Percentiles rank a stretch among this genome's conserved stretches.
Conservation (phyloP, 2,329 filamentous ascomycete genomes). For the Microdochium paspali region DNA sequence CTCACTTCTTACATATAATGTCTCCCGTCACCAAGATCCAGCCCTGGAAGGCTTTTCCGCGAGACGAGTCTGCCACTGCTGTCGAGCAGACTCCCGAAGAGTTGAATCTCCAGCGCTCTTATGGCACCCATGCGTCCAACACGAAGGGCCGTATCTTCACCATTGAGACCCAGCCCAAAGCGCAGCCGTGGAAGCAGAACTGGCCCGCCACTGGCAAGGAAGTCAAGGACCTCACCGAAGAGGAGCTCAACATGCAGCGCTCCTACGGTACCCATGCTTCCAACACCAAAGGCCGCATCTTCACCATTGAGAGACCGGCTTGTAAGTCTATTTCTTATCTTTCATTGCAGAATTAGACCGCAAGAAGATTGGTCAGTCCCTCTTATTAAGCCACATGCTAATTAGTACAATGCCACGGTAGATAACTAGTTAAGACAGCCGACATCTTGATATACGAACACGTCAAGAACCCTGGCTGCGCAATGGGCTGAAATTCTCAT, state of each 20-base stretch:
- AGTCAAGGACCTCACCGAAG: slow-evolving; percentile 1
- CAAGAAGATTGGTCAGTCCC: too few species aligned
- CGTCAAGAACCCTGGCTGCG: too few species aligned
- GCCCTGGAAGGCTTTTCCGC: neutral
- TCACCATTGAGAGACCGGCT: slow-evolving; percentile 2
- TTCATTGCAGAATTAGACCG: too few species aligned
- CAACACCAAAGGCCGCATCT: slow-evolving; percentile 10
- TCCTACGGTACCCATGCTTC: slow-evolving; percentile 9
- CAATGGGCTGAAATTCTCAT: too few species aligned
- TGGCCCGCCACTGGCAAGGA: neutral
- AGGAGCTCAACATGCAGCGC: slow-evolving; percentile 6
- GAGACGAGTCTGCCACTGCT: slow-evolving; percentile 1
- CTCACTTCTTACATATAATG: slow-evolving; percentile 6
- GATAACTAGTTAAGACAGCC: too few species aligned
- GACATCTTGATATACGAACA: too few species aligned
- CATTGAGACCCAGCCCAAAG: slow-evolving; percentile 6
- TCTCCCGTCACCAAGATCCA: slow-evolving; percentile 5
- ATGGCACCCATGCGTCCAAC: slow-evolving; percentile 10
- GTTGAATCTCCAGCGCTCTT: slow-evolving; percentile 6
- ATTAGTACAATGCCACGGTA: too few species aligned
- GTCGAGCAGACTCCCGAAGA: slow-evolving; percentile 2
- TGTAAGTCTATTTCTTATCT: neutral
- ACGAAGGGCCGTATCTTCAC: slow-evolving; percentile 8
- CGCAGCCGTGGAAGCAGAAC: neutral
- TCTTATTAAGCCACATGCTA: too few species aligned